Conservation (phyloP, 2,329 filamentous ascomycete genomes). For the Arthroderma sp. region DNA sequence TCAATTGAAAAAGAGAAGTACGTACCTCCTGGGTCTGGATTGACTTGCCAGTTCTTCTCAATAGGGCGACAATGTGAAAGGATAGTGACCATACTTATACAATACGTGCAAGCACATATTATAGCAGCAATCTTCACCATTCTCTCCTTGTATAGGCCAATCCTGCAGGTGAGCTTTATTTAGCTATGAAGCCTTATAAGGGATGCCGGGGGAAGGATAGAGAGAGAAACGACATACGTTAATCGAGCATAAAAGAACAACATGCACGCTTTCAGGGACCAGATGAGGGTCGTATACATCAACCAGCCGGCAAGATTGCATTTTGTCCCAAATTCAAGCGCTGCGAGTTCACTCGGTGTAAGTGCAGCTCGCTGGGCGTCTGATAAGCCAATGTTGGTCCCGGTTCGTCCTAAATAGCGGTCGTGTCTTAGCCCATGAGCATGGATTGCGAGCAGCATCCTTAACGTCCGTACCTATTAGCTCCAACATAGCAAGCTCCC, state of each 20-base stretch:
- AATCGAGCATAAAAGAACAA: conserved; percentile 35
- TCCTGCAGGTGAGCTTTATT: conserved; percentile 12
- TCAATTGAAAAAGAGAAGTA: not conserved
- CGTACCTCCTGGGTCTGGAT: conserved; percentile 32
- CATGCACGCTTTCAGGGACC: conserved; percentile 34
- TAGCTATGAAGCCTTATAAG: not conserved
- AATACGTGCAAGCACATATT: conserved; percentile 23
- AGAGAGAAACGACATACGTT: conserved; percentile 24
- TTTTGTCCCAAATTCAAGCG: conserved; percentile 25
- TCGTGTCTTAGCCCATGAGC: not conserved
- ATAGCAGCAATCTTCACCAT: conserved; percentile 28
- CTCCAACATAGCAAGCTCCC: conserved; percentile 17
- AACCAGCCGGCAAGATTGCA: conserved; percentile 30
- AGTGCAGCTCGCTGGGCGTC: conserved; percentile 24
- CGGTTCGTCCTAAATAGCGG: conserved; percentile 25
- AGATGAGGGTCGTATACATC: conserved; percentile 34
- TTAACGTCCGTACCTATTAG: conserved; percentile 14
- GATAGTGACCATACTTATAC: conserved; percentile 25
- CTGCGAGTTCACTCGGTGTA: conserved; percentile 20
- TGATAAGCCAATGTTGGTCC: conserved; percentile 31
- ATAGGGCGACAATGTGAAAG: conserved; percentile 31
- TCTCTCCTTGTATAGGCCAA: conserved; percentile 30
- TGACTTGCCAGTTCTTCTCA: conserved; percentile 32
- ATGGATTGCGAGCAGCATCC: not conserved
- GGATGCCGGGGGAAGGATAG: not conserved